Percentiles rank a stretch among this genome's conserved stretches.
These are phyloP conservation scores for Irpex lacteus DNA, from an alignment of 1,284 basidiomycete genomes.

Conservation along the genomic window DNA sequence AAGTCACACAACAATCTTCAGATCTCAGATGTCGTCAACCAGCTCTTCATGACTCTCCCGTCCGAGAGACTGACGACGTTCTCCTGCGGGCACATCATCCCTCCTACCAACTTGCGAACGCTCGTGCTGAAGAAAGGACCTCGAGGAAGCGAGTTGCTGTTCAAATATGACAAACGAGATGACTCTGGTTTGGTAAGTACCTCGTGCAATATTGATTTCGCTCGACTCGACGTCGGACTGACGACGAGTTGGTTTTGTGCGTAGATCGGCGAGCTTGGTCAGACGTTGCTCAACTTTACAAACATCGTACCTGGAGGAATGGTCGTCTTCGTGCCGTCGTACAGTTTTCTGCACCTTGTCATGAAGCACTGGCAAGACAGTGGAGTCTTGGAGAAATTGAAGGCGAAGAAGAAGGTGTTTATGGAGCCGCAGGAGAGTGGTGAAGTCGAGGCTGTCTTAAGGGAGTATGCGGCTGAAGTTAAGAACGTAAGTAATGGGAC, in stretches of 20 bases:
- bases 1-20: slow-evolving; percentile 28
- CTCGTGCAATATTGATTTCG: too few species aligned
- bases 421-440: slow-evolving; percentile 81
- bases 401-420: slow-evolving; percentile 81
- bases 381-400: slow-evolving; percentile 62
- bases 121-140: slow-evolving; percentile 81
- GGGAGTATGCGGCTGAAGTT: slow-evolving; percentile 72
- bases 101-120: slow-evolving; percentile 75
- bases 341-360: slow-evolving; percentile 75
- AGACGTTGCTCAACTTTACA: slow-evolving; percentile 77
- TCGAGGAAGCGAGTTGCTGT: slow-evolving; percentile 72
- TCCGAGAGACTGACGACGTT: slow-evolving; percentile 70
- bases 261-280: slow-evolving; percentile 83
- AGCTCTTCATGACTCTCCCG: slow-evolving; percentile 76
- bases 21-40: slow-evolving; percentile 87
- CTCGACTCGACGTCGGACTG: too few species aligned
- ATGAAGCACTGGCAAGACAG: slow-evolving; percentile 67
- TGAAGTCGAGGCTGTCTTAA: slow-evolving; percentile 77
- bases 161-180: slow-evolving; percentile 79
- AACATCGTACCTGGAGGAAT: slow-evolving; percentile 84
- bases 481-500: slow-evolving; percentile 31
- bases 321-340: slow-evolving; percentile 94
- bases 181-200: slow-evolving; percentile 57
- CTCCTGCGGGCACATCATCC: slow-evolving; percentile 94
- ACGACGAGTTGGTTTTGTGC: too few species aligned